Evolutionary conservation across 176 grass and related monocot species (phyloP).

Genomic region (Olyra latifolia): DNA sequence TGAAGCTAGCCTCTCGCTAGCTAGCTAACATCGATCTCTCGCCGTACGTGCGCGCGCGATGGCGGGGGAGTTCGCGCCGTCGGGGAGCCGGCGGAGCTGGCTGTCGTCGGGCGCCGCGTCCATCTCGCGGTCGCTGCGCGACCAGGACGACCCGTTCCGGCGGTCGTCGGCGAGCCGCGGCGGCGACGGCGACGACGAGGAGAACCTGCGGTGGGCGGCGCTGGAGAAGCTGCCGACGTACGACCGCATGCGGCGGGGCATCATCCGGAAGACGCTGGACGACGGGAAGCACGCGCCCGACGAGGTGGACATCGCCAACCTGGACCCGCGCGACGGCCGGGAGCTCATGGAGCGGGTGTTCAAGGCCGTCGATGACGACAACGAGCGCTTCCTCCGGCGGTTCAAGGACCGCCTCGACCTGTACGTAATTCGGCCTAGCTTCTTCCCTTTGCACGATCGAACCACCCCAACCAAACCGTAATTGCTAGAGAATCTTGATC

Average conservation of each 20-base stretch:
- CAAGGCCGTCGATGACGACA: conserved; percentile 62
- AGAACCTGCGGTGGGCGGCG: conserved; percentile 63
- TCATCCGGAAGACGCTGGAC: conserved; percentile 35
- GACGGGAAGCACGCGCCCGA: conserved; percentile 6
- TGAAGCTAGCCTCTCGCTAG: too few species aligned
- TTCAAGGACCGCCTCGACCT: conserved; percentile 55
- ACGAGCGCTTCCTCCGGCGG: conserved; percentile 48
- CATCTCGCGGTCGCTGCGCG: conserved; percentile 29
- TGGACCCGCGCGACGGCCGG: conserved; percentile 39
- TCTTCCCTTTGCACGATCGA: too few species aligned
- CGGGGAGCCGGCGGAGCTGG: conserved; percentile 40
- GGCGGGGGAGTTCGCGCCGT: conserved; percentile 28
- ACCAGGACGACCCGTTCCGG: conserved; percentile 38
- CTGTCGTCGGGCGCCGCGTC: conserved; percentile 24
- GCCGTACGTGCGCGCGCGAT: too few species aligned
- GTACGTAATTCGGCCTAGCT: too few species aligned
- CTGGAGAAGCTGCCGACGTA: conserved; percentile 74
- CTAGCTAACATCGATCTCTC: too few species aligned
- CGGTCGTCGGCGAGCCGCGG: neutral
- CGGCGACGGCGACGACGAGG: conserved; percentile 49
- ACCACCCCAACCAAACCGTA: too few species aligned
- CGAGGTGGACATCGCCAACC: conserved; percentile 55
- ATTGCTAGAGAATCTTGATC: too few species aligned
- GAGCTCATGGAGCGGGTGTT: conserved; percentile 57
- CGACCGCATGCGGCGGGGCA: conserved; percentile 51